Base-by-base conservation (phyloP, 1,284 basidiomycete species). In the Clitocybe nebularis region DNA sequence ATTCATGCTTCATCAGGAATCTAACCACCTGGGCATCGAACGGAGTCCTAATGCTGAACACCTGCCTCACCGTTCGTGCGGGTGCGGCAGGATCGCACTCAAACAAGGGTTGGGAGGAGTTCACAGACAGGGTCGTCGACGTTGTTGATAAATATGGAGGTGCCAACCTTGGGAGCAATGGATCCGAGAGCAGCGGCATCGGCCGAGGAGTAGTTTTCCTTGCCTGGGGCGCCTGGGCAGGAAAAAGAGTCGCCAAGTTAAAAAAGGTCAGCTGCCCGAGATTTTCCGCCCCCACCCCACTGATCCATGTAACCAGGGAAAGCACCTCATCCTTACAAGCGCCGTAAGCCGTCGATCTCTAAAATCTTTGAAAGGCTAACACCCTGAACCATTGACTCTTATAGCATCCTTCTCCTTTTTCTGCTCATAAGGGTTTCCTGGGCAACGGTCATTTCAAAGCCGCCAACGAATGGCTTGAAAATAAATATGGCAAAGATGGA, bases 21-120 rank as follows among this genome's bases (percentile, higher is more conserved):
- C 72, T 98, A 33, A 80, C 80, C 7, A 67, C 75, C 16, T 94
- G 92, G 89, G 92, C 93, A 1, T 74, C 81, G 48, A 85, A 88
- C 50, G 94, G 94, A 28, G 93, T 98, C 24, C 71, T 98, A 38
- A 76, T 97, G 58, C 77, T 98, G 40, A 98, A 98, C 67, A 89
- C 93, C 2, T 89, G 85, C 48, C 73, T 98, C 23, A 94, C 92
- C 1, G 92, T 95, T 21, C 76, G 79, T 43, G 84, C 86, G 1
- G 74, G 76, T 45, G 57, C 78, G 46, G 81, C 93, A 2, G 88
- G 80, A 26, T 93, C 92, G 36, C 94, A 98, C 63, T 78, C 84
- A 25, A 77, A 79, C 50, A 81, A 77, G 59, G 94, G 94, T 39
- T 94, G 92, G 92, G 93, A 97, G 61, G 67, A 77, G 34, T 94